Base-by-base conservation (phyloP, 2,329 filamentous ascomycete species). In the Stachybotrys echinatus region DNA sequence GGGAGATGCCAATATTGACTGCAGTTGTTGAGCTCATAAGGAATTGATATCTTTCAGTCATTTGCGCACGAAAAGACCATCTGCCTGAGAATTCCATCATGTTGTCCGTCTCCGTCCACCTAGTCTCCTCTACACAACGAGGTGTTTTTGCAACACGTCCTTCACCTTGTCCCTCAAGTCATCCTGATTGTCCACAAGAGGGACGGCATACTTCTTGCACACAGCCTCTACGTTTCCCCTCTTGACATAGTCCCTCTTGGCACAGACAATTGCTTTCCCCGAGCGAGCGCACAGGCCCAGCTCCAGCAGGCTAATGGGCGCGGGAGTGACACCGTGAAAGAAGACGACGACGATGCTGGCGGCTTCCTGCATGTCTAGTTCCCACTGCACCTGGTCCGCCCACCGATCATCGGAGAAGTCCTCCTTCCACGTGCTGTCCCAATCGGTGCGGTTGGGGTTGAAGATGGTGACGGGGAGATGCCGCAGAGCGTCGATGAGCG, bases 161-260 rank as follows among this genome's bases (percentile, higher is more conserved):
- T 60, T 49, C 8, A 79, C 58, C 5, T 55, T 64, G 22, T 61
- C 58, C n/a, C 57, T 57, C 47, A 83, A 56, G 6, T 71, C 68
- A 5, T 66, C 66, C 21, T 74, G 65, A 3, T 58, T 70, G 17
- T 71, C 65, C 23, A 77, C 63, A 49, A 77, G 60, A 37, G 70
- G 64, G 6, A 83, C 61, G 0, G 63, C 69, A 52, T 74, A 76
- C 48, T 69, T 69, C 51, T 67, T 60, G 52, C 81, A 85, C 10
- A 83, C 73, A 14, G 82, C 66, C 57, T 80, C 68, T 27, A 87
- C 79, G 54, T 87, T 84, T 0, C 80, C 83, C n/a, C 71, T 71
- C 61, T 83, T 83, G 64, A 64, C 73, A 56, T 80, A 87, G 0
- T 70, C 71, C 21, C 69, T 61, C 2, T 73, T 68, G 44, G 76